Evolutionary conservation across 108 stramenopile species (phyloP), one percentile per base, ranked within the genome.

Genomic region (Aurantiochytrium sp.): DNA sequence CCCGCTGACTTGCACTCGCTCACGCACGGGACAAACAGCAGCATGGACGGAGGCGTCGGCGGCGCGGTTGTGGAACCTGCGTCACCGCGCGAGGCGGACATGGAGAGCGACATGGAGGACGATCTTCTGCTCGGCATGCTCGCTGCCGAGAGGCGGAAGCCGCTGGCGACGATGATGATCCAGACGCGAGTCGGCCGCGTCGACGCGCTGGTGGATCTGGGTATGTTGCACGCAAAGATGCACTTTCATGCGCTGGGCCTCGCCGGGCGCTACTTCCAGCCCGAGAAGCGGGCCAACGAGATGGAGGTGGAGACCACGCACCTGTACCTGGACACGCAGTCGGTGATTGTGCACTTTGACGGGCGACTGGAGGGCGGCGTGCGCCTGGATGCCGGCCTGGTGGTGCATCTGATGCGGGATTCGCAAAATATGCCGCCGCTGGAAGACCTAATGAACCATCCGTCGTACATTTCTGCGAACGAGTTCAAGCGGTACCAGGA

Each of bases 161-260:
- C 59, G 27, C 59, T 65, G 22, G 59, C 73, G 42, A 81, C 73
- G 42, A 81, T 81, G 73, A 81, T 81, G 73, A 30, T 81, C 42
- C 42, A 81, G 32, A 48, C 73, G n/a, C 39, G 73, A 15, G 45
- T 81, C 6, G 73, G 42, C 6, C 6, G 45, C 45, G 45, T 81
- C 17, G 73, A 81, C n/a, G 73, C 30, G 12, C 17, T 48, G 39
- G 73, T 48, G 36, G 73, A 81, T 81, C 45, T 81, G 8, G 73
- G 73, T 12, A 81, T 81, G 73, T 27, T 65, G 34, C 73, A 81
- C 45, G 6, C 39, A 17, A 41, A 41, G 45, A 81, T 81, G 73
- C 42, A 12, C 12, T 48, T 81, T 3, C 42, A 19, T 6, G 39
- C 45, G 39, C 6, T 48, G 2, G 73, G 73, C 0, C 2, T 81